Percentiles rank a stretch among this genome's conserved stretches.
Conservation (phyloP, 2,329 filamentous ascomycete species). For the Aspergillus proliferans region DNA sequence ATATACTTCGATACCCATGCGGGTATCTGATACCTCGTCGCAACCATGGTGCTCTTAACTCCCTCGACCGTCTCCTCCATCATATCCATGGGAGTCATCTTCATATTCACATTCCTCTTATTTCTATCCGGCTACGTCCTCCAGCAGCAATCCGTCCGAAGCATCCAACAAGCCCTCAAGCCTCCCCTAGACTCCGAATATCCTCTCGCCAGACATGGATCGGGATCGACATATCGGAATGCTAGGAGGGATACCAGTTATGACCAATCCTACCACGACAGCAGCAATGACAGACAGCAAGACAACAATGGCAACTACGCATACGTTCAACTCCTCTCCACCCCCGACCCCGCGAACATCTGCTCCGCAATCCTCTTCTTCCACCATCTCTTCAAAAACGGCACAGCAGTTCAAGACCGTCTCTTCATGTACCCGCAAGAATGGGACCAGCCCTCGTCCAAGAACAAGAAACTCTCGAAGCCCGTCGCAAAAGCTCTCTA, state of each 20-base stretch:
- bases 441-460: conserved; percentile 32
- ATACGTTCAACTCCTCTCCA: conserved; percentile 40
- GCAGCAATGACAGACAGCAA: conserved; percentile 1
- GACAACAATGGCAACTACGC: conserved; percentile 28
- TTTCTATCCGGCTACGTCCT: conserved; percentile 84
- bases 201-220: conserved; percentile 8
- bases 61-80: conserved; percentile 40
- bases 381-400: conserved; percentile 31
- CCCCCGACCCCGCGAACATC: conserved; percentile 38
- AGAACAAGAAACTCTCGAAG: conserved; percentile 13
- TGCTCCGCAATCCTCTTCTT: conserved; percentile 42
- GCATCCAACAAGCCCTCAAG: conserved; percentile 65
- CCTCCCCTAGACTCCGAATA: conserved; percentile 13
- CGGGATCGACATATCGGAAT: conserved; percentile 19
- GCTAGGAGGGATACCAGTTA: conserved; percentile 13
- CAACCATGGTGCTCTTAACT: conserved; percentile 41
- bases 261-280: conserved; percentile 1
- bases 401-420: conserved; percentile 31
- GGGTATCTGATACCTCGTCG: neutral
- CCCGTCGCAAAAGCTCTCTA: conserved; percentile 29
- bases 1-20: neutral
- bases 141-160: conserved; percentile 76
- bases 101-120: conserved; percentile 71
- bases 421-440: conserved; percentile 43
- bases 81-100: conserved; percentile 48